Conservation (phyloP, 1,284 basidiomycete species). For the Phellopilus nigrolimitatus region DNA sequence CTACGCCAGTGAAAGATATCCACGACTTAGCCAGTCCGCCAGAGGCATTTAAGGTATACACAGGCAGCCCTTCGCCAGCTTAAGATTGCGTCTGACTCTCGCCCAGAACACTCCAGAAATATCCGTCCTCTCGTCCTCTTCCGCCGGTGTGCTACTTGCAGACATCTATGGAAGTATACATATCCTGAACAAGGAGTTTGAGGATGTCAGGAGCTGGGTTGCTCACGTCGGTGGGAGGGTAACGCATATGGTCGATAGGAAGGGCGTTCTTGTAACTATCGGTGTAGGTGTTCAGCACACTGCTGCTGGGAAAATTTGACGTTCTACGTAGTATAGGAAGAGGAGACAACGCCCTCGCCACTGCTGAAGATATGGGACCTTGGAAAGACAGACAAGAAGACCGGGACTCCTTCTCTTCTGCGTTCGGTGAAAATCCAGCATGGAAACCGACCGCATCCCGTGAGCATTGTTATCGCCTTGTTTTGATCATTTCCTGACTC, state of each 20-base stretch:
- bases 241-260: conserved; percentile 81
- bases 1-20: conserved; percentile 69
- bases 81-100: conserved; percentile 14
- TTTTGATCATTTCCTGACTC: conserved; percentile 10
- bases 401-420: conserved; percentile 61
- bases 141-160: conserved; percentile 64
- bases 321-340: conserved; percentile 53
- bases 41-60: conserved; percentile 66
- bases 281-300: conserved; percentile 52
- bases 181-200: conserved; percentile 71
- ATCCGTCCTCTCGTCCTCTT: conserved; percentile 58
- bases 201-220: conserved; percentile 66
- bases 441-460: conserved; percentile 77
- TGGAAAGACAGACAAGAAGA: conserved; percentile 69
- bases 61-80: not conserved
- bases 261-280: conserved; percentile 76
- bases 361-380: conserved; percentile 90
- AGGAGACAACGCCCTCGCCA: conserved; percentile 67
- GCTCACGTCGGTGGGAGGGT: conserved; percentile 73
- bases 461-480: conserved; percentile 32
- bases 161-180: conserved; percentile 81
- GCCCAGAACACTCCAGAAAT: conserved; percentile 64
- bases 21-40: conserved; percentile 74
- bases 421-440: conserved; percentile 77
- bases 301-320: conserved; percentile 13